Evolutionary conservation across 116 monocot genomes (phyloP).

Genomic region (Papilionanthe hybrid): DNA sequence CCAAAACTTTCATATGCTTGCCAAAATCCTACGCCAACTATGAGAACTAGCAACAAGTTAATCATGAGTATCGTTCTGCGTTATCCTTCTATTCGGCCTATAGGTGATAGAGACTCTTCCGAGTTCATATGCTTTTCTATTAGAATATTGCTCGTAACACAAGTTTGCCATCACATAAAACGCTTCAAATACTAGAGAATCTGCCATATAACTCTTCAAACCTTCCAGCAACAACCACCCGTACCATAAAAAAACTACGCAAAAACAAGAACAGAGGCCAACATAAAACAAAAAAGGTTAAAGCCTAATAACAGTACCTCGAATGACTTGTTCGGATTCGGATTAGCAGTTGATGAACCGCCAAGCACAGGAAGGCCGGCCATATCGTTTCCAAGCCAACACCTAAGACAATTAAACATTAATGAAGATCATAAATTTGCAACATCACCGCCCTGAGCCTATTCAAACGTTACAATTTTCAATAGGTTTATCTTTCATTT

Average conservation of each 20-base stretch:
- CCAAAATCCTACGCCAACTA: not conserved
- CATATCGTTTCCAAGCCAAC: slow-evolving; percentile 11
- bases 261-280: not conserved
- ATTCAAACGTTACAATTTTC: not conserved
- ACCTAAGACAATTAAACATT: slow-evolving; percentile 2
- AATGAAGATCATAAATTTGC: not conserved
- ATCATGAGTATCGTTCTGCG: not conserved
- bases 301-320: slow-evolving; percentile 25
- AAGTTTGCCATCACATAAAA: not conserved
- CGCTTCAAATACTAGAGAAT: not conserved
- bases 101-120: too few species aligned
- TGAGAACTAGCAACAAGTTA: not conserved
- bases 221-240: too few species aligned
- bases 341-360: slow-evolving; percentile 12
- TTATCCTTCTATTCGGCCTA: too few species aligned
- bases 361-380: slow-evolving; percentile 21
- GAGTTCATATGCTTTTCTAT: not conserved
- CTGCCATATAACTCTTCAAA: not conserved
- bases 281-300: not conserved
- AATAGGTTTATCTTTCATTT: too few species aligned
- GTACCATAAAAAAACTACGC: not conserved
- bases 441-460: not conserved
- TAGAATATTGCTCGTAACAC: not conserved
- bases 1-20: not conserved
- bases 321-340: slow-evolving; percentile 49